phyloP scores from a whole-genome alignment of 2,329 filamentous ascomycete genomes.

The Chrysoporthe deuterocubensis region DNA sequence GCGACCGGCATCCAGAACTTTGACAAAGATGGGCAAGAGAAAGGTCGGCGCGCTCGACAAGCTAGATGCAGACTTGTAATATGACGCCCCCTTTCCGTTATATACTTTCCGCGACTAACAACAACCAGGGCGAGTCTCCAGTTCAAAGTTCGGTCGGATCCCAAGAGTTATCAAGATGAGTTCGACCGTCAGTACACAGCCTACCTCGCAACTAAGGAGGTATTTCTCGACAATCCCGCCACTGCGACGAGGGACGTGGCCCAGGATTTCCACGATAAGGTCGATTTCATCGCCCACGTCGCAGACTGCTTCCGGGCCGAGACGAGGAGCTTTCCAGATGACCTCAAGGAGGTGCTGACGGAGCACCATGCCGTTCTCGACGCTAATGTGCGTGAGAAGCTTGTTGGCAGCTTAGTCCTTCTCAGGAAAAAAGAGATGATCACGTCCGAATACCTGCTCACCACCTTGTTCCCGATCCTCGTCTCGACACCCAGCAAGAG shows the following conservation, averaged over 20 bases:
- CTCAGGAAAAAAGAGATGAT: conserved; percentile 90
- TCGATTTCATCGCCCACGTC: conserved; percentile 92
- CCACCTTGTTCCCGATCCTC: conserved; percentile 92
- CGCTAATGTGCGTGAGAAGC: conserved; percentile 86
- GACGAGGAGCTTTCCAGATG: conserved; percentile 75
- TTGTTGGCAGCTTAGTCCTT: conserved; percentile 87
- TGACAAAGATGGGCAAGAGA: conserved; percentile 72
- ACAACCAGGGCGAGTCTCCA: conserved; percentile 69
- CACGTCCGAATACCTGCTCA: conserved; percentile 80
- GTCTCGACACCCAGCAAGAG: conserved; percentile 91
- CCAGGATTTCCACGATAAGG: conserved; percentile 84
- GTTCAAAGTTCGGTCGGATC: conserved; percentile 88
- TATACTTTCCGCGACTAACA: conserved; percentile 45
- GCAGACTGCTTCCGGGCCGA: conserved; percentile 90
- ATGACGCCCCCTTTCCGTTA: neutral
- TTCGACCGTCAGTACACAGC: conserved; percentile 87
- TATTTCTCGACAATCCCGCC: conserved; percentile 84
- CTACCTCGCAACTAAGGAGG: conserved; percentile 88
- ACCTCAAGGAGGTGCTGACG: conserved; percentile 79
- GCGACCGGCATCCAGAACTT: too few relatives aligned
- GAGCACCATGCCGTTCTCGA: conserved; percentile 84
- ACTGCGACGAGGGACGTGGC: conserved; percentile 78
- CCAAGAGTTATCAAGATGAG: conserved; percentile 83
- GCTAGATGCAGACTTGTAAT: conserved; percentile 80
- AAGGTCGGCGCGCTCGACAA: conserved; percentile 94